Conservation (phyloP, 1,284 basidiomycete species). For the Ustilago esculenta region DNA sequence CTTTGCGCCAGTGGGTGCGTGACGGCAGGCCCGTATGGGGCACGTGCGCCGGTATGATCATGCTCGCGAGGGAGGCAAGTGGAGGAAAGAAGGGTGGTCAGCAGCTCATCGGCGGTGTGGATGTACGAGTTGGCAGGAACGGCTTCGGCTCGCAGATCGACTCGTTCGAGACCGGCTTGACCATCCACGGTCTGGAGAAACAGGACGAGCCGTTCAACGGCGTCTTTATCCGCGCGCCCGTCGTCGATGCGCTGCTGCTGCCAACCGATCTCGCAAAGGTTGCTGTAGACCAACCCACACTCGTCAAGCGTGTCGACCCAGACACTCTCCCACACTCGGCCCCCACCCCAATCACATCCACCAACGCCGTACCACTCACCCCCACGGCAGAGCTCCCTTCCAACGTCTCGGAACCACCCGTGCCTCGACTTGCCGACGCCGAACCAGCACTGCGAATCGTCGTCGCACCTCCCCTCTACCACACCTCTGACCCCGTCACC, state of each 20-base stretch:
- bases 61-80: slow-evolving; percentile 72
- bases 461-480: slow-evolving; percentile 52
- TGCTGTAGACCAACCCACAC: slow-evolving; percentile 36
- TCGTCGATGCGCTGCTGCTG: slow-evolving; percentile 67
- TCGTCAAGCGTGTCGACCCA: slow-evolving; percentile 31
- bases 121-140: slow-evolving; percentile 83
- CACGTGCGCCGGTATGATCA: slow-evolving; percentile 95
- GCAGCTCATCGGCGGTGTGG: slow-evolving; percentile 84
- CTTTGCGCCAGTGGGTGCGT: slow-evolving; percentile 76
- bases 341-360: slow-evolving; percentile 10
- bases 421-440: slow-evolving; percentile 14
- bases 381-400: slow-evolving; percentile 8
- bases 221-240: slow-evolving; percentile 94
- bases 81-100: slow-evolving; percentile 88
- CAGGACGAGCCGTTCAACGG: slow-evolving; percentile 77
- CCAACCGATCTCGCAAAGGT: slow-evolving; percentile 39
- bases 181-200: slow-evolving; percentile 74
- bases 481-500: slow-evolving; percentile 17
- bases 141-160: slow-evolving; percentile 77
- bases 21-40: slow-evolving; percentile 83
- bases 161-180: slow-evolving; percentile 84
- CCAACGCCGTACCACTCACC: slow-evolving; percentile 21
- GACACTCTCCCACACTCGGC: slow-evolving; percentile 4
- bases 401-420: slow-evolving; percentile 11
- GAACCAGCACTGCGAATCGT: slow-evolving; percentile 31